Evolutionary conservation across 257 asterid genomes (phyloP), one percentile per base, ranked within the genome.

Genomic region (Nicotiana otophora): DNA sequence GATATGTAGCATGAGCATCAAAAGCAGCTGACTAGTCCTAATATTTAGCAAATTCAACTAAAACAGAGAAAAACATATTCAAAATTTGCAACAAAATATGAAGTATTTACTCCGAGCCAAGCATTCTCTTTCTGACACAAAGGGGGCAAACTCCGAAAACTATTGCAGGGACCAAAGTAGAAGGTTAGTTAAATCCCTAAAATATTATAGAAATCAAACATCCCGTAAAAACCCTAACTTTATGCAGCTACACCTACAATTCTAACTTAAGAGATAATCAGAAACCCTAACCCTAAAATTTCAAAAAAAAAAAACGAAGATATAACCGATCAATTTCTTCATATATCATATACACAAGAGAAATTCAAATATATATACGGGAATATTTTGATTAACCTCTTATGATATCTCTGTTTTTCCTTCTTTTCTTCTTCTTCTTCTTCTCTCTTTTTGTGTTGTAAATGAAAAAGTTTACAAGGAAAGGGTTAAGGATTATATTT

Each of bases 381-480:
- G 23, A n/a, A 30, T 28, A 0, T 26, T 36, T 58, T 60, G 20
- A 77, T 82, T 48, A 5, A 90, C 92, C 92, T 84, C 82, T 46
- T 0, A 36, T 0, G 57, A 57, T 10, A 80, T 26, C 78, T 67
- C 34, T 31, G 3, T 3, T 31, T 31, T 3, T 31, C 4, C 34
- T 31, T 31, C 34, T 28, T 53, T 62, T 23, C 9, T 51, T 34
- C 63, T 84, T 61, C 72, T 62, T 34, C 16, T 65, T 3, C 57
- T 54, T 81, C 83, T 75, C 61, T 67, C 34, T 64, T 9, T 57
- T 31, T 48, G 26, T 83, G 54, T 20, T 76, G 83, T 68, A 11
- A 78, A 42, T 65, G 69, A 42, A 58, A 79, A 83, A 78, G 62
- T 78, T 34, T 10, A 3, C 0, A 10, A 0, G 0, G 0, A 0